Conservation (phyloP, 2,329 filamentous ascomycete genomes). For the Coniochaeta sp. region DNA sequence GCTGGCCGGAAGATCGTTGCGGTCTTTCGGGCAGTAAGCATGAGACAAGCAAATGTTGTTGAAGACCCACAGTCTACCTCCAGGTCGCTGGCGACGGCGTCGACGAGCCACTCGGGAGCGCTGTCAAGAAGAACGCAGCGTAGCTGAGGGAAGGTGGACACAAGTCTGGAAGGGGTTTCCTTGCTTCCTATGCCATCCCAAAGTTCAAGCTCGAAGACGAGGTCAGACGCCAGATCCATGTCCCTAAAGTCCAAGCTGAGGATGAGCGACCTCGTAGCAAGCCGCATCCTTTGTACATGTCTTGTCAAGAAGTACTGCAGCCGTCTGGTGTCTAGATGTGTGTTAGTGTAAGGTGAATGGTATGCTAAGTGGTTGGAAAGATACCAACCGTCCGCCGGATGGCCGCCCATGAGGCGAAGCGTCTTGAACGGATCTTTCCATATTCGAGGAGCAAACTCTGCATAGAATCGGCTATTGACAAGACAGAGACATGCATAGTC, state of each 20-base stretch:
- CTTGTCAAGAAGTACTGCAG: slow-evolving; percentile 37
- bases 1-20: slow-evolving; percentile 14
- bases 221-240: slow-evolving; percentile 25
- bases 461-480: slow-evolving; percentile 39
- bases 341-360: slow-evolving; percentile 9
- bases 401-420: slow-evolving; percentile 29
- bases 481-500: slow-evolving; percentile 40
- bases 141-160: slow-evolving; percentile 33
- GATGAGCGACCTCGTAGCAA: slow-evolving; percentile 34
- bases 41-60: slow-evolving; percentile 10
- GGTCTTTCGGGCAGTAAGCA: slow-evolving; percentile 38
- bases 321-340: slow-evolving; percentile 38
- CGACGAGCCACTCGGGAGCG: slow-evolving; percentile 24
- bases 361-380: not conserved
- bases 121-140: slow-evolving; percentile 41
- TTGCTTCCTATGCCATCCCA: slow-evolving; percentile 34
- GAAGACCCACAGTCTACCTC: not conserved
- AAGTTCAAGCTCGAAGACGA: not conserved
- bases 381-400: slow-evolving; percentile 25
- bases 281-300: slow-evolving; percentile 25
- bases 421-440: slow-evolving; percentile 43
- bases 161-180: slow-evolving; percentile 29
- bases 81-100: not conserved
- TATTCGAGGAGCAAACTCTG: slow-evolving; percentile 41
- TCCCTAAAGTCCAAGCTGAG: slow-evolving; percentile 37